Evolutionary conservation across 2,329 filamentous ascomycete genomes (phyloP).

Genomic region (Ilyonectria robusta): DNA sequence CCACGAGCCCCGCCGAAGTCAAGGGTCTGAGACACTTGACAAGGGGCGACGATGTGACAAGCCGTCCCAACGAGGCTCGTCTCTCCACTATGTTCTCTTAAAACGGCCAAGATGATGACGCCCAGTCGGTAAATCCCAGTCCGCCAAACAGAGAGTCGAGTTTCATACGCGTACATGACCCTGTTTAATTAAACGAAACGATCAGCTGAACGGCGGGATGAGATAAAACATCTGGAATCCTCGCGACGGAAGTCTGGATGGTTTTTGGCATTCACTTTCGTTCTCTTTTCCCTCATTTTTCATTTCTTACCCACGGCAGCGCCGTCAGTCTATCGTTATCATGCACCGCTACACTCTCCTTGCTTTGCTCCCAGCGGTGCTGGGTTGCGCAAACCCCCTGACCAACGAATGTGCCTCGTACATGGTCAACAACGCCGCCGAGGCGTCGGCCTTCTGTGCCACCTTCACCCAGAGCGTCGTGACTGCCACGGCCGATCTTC

Average conservation of each 20-base stretch:
- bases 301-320: constrained; percentile 34
- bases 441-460: constrained; percentile 35
- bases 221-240: constrained; percentile 24
- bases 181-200: constrained; percentile 33
- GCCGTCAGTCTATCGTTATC: constrained; percentile 28
- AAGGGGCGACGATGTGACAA: constrained; percentile 4
- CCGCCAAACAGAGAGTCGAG: constrained; percentile 38
- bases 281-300: constrained; percentile 18
- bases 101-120: constrained; percentile 12
- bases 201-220: constrained; percentile 4
- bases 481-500: constrained; percentile 47
- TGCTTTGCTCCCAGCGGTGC: constrained; percentile 40
- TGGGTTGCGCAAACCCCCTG: constrained; percentile 42
- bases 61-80: not conserved
- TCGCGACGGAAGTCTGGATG: not conserved
- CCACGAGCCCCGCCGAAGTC: constrained; percentile 1
- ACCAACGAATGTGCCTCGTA: constrained; percentile 42
- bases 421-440: constrained; percentile 34
- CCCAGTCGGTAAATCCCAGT: constrained; percentile 41
- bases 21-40: constrained; percentile 17
- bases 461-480: constrained; percentile 35
- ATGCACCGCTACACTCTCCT: constrained; percentile 43
- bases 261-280: constrained; percentile 13
- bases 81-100: not conserved
- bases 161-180: constrained; percentile 16